Base-by-base conservation (phyloP, 768 basidiomycete species). In the Tylopilus sp. region DNA sequence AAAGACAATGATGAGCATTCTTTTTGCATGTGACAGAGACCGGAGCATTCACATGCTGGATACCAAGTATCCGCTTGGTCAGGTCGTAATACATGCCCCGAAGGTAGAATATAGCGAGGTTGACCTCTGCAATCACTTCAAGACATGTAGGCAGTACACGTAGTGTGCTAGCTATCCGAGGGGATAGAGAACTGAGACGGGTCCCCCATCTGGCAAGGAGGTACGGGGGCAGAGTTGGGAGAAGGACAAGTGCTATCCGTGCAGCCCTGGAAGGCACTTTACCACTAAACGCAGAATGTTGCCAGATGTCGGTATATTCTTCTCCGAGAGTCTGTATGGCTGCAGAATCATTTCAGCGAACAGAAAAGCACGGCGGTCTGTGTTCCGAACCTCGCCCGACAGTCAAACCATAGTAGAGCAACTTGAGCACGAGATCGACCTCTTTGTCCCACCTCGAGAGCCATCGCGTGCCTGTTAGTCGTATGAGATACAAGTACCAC, bases 271-370 rank as follows among this genome's bases (percentile, higher is more conserved):
- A 73, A 3, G 82, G 85, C 20, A 75, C 58, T 28, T 65, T 50
- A 18, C 64, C 57, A 1, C 67, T 71, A 25, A 66, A 69, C 3
- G 72, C 63, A 11, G 84, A 81, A 50, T 83, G 80, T 57, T 84
- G 81, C 87, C 90, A 89, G 30, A 88, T 83, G 60, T 87, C 86
- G 1, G 89, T 91, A 60, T 94, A 94, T 63, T 94, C 91, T 67
- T 94, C 91, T n/a, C 91, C 91, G 1, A 93, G 75, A 4, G 87
- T 91, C 68, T 93, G 91, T 10, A 77, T 78, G 15, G 84, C 91
- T 93, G 46, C 35, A 9, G 10, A 47, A 39, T 11, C 18, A 39
- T 53, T 33, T 56, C 43, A 67, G 57, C 43, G 7, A 20, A 28
- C 39, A 17, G 10, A 22, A 26, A 30, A 46, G 23, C 8, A 25